Conservation (phyloP, 257 asterid genomes). For the Nicotiana undulata region DNA sequence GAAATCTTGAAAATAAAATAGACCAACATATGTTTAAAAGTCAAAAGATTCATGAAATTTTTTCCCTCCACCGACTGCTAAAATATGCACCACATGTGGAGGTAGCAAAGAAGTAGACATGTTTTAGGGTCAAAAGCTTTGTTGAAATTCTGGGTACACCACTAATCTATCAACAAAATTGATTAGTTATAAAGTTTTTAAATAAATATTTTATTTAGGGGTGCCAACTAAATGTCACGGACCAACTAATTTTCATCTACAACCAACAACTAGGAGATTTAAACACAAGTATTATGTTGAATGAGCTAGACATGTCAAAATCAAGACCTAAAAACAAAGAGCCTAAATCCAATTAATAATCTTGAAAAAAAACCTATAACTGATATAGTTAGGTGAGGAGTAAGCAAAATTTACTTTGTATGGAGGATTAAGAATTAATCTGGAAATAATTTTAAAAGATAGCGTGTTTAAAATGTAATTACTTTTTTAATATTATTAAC, state of each 20-base stretch:
- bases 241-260: conserved; percentile 32
- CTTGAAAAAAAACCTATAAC: background rate
- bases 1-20: background rate
- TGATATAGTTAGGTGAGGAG: background rate
- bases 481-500: background rate
- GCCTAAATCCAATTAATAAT: background rate
- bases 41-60: background rate
- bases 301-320: conserved; percentile 9
- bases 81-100: background rate
- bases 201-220: background rate
- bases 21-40: background rate
- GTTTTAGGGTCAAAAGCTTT: background rate
- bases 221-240: conserved; percentile 12
- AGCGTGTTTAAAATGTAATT: background rate
- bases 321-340: background rate
- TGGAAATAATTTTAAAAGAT: background rate
- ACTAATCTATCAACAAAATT: background rate
- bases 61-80: background rate
- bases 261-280: conserved; percentile 12
- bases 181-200: background rate
- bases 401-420: background rate
- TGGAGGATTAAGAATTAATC: background rate
- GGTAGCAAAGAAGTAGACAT: background rate
- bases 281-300: background rate
- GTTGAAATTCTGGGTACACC: background rate